Conservation (phyloP, 306 rosid genomes). For the Hylodesmum podocarpum region DNA sequence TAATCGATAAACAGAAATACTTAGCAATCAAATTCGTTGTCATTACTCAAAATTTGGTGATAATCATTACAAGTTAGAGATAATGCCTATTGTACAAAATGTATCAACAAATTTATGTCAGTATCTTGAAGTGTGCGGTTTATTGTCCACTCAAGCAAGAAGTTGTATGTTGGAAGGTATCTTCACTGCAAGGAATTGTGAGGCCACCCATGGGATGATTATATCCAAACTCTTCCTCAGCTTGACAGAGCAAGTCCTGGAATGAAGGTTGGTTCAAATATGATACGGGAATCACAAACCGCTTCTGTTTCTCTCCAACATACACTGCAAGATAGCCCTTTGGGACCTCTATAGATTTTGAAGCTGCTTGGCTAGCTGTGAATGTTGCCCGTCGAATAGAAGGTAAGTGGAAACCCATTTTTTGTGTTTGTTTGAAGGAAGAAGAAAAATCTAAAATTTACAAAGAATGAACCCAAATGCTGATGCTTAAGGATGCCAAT, state of each 20-base stretch:
- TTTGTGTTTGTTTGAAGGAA: neutral
- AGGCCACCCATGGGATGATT: conserved; percentile 53
- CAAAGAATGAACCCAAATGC: neutral
- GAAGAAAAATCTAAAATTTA: neutral
- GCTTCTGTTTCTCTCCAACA: neutral
- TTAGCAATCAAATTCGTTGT: too few relatives aligned
- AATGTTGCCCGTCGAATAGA: neutral
- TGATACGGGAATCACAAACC: neutral
- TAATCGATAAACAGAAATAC: too few relatives aligned
- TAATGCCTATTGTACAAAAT: neutral
- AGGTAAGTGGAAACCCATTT: conserved; percentile 11
- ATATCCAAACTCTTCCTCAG: conserved; percentile 45
- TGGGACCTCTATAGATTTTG: too few relatives aligned
- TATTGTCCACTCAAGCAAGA: neutral
- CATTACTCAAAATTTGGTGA: too few relatives aligned
- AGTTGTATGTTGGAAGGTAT: neutral
- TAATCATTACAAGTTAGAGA: neutral
- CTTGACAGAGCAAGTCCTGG: neutral
- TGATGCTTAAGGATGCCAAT: neutral
- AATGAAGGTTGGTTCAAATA: too few relatives aligned
- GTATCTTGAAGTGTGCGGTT: neutral
- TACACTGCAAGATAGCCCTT: too few relatives aligned
- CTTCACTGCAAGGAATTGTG: conserved; percentile 44
- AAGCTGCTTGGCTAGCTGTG: too few relatives aligned
- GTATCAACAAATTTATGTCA: neutral